Conservation (phyloP, 2,329 filamentous ascomycete genomes). For the Penicillium sp. region DNA sequence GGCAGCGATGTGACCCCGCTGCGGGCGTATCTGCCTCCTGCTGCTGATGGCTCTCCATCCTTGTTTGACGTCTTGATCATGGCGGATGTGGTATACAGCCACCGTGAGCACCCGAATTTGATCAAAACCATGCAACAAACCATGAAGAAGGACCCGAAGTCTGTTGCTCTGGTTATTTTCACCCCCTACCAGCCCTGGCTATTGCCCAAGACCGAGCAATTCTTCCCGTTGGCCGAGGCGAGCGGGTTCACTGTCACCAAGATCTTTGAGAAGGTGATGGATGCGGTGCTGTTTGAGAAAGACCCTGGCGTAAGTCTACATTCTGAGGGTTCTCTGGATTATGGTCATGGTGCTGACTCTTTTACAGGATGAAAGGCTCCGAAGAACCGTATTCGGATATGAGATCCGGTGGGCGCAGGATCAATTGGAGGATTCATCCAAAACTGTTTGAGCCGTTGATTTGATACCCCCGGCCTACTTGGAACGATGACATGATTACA, state of each 20-base stretch:
- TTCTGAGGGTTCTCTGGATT: background rate
- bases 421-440: constrained; percentile 18
- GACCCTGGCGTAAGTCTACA: constrained; percentile 67
- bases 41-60: constrained; percentile 59
- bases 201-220: constrained; percentile 76
- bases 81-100: constrained; percentile 87
- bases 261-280: constrained; percentile 77
- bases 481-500: constrained; percentile 11
- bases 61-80: constrained; percentile 79
- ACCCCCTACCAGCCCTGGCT: constrained; percentile 93
- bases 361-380: constrained; percentile 67
- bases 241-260: constrained; percentile 75
- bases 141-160: constrained; percentile 56
- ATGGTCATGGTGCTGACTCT: constrained; percentile 15
- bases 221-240: constrained; percentile 74
- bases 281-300: constrained; percentile 83
- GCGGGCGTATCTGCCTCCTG: constrained; percentile 54
- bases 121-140: constrained; percentile 69
- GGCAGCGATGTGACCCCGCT: constrained; percentile 64
- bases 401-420: constrained; percentile 62
- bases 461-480: constrained; percentile 9
- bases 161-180: constrained; percentile 83
- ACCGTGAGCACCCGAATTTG: constrained; percentile 79
- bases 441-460: constrained; percentile 12
- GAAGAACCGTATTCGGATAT: constrained; percentile 81